Percentiles rank a stretch among this genome's conserved stretches.
Evolutionary conservation across 331 rosid species (phyloP).

Genomic region (Pyracantha coccinea): DNA sequence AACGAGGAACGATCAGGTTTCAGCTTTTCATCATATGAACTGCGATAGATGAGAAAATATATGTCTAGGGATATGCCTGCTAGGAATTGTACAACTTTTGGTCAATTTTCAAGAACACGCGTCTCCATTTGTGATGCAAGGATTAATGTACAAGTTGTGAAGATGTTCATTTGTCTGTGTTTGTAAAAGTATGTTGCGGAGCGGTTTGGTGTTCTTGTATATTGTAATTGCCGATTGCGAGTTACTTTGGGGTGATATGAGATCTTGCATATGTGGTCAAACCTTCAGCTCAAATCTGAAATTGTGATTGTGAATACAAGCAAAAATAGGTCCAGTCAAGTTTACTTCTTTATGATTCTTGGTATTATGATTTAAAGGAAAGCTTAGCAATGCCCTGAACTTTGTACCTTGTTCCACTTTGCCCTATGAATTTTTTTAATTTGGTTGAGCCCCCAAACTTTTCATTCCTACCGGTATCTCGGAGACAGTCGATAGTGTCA

Average conservation of each 20-base stretch:
- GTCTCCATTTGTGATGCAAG: background rate
- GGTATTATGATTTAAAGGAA: background rate
- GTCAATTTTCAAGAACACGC: background rate
- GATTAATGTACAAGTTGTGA: background rate
- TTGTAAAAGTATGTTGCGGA: background rate
- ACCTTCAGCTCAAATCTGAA: background rate
- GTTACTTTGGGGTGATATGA: background rate
- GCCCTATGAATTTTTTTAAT: too few relatives aligned
- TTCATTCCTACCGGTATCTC: too few relatives aligned
- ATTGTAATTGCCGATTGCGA: background rate
- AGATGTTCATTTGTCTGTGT: constrained; percentile 6
- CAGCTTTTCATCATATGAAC: constrained; percentile 79
- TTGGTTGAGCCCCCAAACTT: too few relatives aligned
- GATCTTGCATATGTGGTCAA: background rate
- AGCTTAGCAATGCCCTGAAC: too few relatives aligned
- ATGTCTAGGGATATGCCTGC: too few relatives aligned
- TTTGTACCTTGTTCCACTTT: too few relatives aligned
- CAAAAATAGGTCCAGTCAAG: background rate
- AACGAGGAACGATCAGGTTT: constrained; percentile 78
- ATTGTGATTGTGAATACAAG: background rate
- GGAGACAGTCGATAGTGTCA: too few relatives aligned
- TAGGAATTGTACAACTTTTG: background rate
- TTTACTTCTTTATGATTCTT: background rate
- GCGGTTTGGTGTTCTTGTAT: background rate
- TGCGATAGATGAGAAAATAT: constrained; percentile 31